These are phyloP conservation scores for Kodamaea anthophila DNA, from an alignment of 1,139 yeast species.

Conservation along the genomic window DNA sequence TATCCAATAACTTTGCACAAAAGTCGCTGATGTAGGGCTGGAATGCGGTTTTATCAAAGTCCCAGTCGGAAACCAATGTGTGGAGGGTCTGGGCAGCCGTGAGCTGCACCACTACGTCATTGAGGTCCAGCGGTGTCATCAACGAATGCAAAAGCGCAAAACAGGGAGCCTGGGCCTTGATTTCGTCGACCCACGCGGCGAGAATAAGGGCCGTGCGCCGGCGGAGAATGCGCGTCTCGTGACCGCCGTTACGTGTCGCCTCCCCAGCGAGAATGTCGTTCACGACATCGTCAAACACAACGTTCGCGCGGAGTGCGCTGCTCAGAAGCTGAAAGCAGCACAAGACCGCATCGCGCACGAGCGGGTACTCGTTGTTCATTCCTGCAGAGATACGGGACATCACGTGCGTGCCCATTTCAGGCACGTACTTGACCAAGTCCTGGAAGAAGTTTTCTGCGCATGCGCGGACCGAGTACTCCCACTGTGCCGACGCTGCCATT, in stretches of 20 bases:
- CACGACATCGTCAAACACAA: constrained; percentile 59
- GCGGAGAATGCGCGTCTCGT: constrained; percentile 58
- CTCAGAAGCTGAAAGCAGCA: constrained; percentile 74
- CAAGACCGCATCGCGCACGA: constrained; percentile 73
- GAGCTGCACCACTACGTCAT: constrained; percentile 70
- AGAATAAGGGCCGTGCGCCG: constrained; percentile 73
- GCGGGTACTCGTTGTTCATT: constrained; percentile 43
- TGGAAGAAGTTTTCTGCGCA: constrained; percentile 85
- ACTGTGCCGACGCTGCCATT: constrained; percentile 49
- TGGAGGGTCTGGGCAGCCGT: constrained; percentile 71
- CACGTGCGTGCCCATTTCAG: constrained; percentile 55
- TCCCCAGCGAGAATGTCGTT: constrained; percentile 61
- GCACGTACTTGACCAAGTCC: constrained; percentile 63
- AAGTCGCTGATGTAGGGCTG: constrained; percentile 56
- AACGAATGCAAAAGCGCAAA: constrained; percentile 2
- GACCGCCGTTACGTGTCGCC: constrained; percentile 39
- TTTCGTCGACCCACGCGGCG: constrained; percentile 74
- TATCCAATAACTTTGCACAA: constrained; percentile 41
- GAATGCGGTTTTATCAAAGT: constrained; percentile 63
- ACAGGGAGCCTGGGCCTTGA: constrained; percentile 37
- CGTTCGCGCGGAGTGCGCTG: constrained; percentile 58
- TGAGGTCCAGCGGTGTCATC: constrained; percentile 11
- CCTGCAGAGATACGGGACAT: constrained; percentile 57
- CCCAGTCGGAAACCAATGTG: constrained; percentile 78
- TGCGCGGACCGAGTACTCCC: constrained; percentile 81